Evolutionary conservation across 768 basidiomycete genomes (phyloP).

Genomic region (Mrakia frigida): DNA sequence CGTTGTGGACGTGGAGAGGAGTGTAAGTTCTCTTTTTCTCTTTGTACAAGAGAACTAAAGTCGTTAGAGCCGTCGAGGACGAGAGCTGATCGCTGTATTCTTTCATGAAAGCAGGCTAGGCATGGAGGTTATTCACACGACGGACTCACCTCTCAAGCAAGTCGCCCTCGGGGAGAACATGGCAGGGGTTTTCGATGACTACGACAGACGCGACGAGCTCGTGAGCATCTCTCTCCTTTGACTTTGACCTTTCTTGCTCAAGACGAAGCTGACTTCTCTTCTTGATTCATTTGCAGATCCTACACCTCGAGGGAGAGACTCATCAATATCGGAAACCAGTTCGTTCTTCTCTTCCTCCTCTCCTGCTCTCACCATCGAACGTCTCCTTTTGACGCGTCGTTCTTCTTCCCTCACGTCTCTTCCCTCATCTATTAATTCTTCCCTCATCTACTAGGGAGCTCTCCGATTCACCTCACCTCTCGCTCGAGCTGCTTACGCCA

Average conservation of each 20-base stretch:
- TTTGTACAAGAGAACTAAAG: no score
- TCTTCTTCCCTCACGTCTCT: background rate
- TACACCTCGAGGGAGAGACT: conserved; percentile 45
- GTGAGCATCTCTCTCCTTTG: background rate
- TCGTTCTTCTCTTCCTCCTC: background rate
- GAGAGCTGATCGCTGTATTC: background rate
- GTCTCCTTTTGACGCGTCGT: background rate
- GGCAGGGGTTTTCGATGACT: conserved; percentile 49
- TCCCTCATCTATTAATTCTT: background rate
- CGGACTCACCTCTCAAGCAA: conserved; percentile 46
- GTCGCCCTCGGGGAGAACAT: conserved; percentile 45
- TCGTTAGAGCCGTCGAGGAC: background rate
- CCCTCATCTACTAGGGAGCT: background rate
- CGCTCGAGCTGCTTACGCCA: conserved; percentile 20
- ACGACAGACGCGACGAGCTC: conserved; percentile 42
- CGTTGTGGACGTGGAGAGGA: conserved; percentile 48
- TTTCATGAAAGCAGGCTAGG: conserved; percentile 42
- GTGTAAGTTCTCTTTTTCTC: conserved; percentile 44
- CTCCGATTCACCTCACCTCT: conserved; percentile 26
- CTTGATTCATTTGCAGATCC: conserved; percentile 34
- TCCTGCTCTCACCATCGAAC: background rate
- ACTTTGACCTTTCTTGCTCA: background rate
- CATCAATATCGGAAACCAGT: conserved; percentile 26
- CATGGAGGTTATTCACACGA: conserved; percentile 50
- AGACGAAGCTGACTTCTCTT: background rate